phyloP scores from a whole-genome alignment of 73 alveolate species.

The Paramecium tetraurelia region DNA sequence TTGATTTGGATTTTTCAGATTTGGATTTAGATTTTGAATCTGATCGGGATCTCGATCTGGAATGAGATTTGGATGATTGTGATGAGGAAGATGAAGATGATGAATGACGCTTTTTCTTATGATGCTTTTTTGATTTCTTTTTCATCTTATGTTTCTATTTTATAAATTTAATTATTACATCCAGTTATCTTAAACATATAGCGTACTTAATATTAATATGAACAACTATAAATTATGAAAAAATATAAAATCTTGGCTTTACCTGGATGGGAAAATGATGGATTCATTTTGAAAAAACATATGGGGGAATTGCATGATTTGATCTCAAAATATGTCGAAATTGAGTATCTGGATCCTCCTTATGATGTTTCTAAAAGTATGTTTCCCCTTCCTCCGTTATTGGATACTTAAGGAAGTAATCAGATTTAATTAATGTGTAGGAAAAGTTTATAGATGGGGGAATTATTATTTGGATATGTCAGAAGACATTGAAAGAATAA shows the following conservation, averaged over 20 bases:
- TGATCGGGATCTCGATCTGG: not conserved
- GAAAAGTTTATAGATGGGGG: constrained; percentile 21
- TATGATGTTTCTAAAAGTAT: not conserved
- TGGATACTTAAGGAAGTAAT: not conserved
- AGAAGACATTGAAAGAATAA: not conserved
- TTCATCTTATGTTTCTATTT: not conserved
- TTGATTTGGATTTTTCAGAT: not conserved
- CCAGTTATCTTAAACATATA: not conserved
- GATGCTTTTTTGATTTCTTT: constrained; percentile 23
- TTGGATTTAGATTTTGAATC: not conserved
- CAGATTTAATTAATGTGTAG: not conserved
- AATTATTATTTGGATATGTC: not conserved
- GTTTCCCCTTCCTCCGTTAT: not conserved
- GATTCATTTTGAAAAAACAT: not conserved
- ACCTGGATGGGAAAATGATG: constrained; percentile 42
- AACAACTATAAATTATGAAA: not conserved
- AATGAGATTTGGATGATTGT: not conserved
- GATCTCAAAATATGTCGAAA: not conserved
- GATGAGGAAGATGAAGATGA: constrained; percentile 9
- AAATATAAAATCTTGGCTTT: not conserved
- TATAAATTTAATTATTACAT: not conserved
- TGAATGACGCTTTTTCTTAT: not conserved
- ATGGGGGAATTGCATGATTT: constrained; percentile 11
- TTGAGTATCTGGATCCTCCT: constrained; percentile 20
- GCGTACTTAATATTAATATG: not conserved